Conservation (phyloP, 1,284 basidiomycete species). For the Tilletia setariae region DNA sequence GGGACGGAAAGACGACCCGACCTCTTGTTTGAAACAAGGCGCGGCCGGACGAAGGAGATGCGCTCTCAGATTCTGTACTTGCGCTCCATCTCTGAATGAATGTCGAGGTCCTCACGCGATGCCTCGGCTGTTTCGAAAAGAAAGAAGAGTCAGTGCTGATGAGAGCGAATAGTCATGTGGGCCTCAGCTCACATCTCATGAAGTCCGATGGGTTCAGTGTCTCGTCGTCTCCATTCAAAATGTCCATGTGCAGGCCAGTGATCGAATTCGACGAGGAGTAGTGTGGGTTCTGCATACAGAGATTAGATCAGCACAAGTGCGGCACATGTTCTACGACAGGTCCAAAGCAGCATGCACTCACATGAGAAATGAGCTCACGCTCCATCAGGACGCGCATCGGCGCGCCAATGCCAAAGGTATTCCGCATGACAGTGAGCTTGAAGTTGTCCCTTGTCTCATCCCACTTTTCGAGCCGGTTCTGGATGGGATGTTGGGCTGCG, state of each 20-base stretch:
- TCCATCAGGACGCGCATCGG: slow-evolving; percentile 91
- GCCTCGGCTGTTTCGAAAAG: slow-evolving; percentile 12
- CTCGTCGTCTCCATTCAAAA: slow-evolving; percentile 51
- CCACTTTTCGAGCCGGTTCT: slow-evolving; percentile 62
- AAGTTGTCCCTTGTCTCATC: slow-evolving; percentile 84
- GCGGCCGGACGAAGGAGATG: background rate
- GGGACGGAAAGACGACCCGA: too few species aligned
- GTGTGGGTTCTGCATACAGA: slow-evolving; percentile 23
- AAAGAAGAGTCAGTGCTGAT: background rate
- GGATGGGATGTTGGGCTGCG: slow-evolving; percentile 39
- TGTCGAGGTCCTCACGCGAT: slow-evolving; percentile 22
- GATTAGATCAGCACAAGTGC: background rate
- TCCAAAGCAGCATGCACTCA: slow-evolving; percentile 56
- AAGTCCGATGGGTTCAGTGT: slow-evolving; percentile 47
- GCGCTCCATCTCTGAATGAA: slow-evolving; percentile 37
- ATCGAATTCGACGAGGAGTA: slow-evolving; percentile 29
- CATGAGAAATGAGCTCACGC: slow-evolving; percentile 74
- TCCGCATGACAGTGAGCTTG: slow-evolving; percentile 77
- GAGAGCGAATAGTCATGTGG: background rate
- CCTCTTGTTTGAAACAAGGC: too few species aligned
- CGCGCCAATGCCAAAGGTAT: slow-evolving; percentile 79
- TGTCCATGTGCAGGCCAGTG: slow-evolving; percentile 48
- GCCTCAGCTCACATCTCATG: slow-evolving; percentile 39
- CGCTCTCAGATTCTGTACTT: slow-evolving; percentile 25
- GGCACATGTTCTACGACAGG: background rate